Evolutionary conservation across 306 rosid species (phyloP), one percentile per base, ranked within the genome.

Genomic region (Erythrophleum fordii): DNA sequence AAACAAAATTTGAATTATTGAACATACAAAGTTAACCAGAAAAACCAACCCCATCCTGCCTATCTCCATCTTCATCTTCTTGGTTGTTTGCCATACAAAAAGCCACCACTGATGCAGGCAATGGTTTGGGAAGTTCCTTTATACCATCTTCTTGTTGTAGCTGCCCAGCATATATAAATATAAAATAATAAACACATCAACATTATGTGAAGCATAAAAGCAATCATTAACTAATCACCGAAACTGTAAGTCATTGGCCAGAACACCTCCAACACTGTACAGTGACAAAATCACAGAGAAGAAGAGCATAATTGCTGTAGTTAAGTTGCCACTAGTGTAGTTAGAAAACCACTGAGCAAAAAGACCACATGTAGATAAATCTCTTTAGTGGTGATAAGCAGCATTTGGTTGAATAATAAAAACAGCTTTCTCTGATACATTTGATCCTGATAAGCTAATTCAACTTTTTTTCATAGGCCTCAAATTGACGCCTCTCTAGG

Each of bases 101-200:
- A 73, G 81, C 83, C 76, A 82, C 87, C 78, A 75, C 64, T 11
- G 87, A 73, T 18, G 89, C 76, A 69, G 97, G 94, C 71, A 69
- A 87, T 61, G 99, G 96, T 78, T 89, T 89, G 12, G 99, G 99
- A 81, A 95, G 94, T 66, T 90, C 70, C 77, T 83, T 90, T 26
- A 79, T 83, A 77, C 73, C 77, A 70, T 89, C 90, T 60, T 85
- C 86, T 80, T 86, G 86, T 37, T 31, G 91, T 79, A 86, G 88
- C 99, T 95, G 91, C 84, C 82, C 84, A 81, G 55, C 41, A 68
- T 68, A 82, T 39, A 16, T 42, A 77, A 79, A 67, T 14, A 68
- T 9, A 59, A 48, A 16, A 79, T 18, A 52, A 81, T 53, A 51
- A 67, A 69, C 49, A 37, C n/a, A 69, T 61, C 20, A 67, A 81